A percentile compares a stretch with the other conserved stretches of the same genome.
Conservation (phyloP, 2,329 filamentous ascomycete species). For the Didymella pomorum region DNA sequence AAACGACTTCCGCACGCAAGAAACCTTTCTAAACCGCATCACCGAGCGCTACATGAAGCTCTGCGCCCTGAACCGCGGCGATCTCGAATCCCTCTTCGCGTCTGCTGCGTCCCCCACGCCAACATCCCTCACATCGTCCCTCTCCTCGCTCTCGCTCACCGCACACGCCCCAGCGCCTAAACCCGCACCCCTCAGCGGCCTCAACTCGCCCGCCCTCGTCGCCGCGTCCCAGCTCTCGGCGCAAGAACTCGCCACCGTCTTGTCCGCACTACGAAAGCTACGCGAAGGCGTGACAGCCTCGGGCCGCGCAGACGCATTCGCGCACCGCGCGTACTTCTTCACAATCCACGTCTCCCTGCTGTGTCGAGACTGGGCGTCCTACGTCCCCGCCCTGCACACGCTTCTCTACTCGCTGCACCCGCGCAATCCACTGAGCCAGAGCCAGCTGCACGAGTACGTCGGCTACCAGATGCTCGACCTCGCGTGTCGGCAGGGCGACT, state of each 20-base stretch:
- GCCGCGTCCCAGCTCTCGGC: conserved; percentile 41
- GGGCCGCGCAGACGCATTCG: conserved; percentile 78
- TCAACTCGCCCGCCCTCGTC: conserved; percentile 34
- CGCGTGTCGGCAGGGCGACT: conserved; percentile 80
- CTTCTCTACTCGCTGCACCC: conserved; percentile 77
- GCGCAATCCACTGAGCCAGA: conserved; percentile 69
- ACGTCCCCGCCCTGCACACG: conserved; percentile 84
- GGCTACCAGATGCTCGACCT: conserved; percentile 86
- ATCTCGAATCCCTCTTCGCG: conserved; percentile 75
- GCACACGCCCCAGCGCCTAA: conserved; percentile 29
- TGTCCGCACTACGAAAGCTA: conserved; percentile 88
- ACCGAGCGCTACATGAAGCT: conserved; percentile 89
- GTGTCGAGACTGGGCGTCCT: conserved; percentile 83
- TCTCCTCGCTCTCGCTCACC: conserved; percentile 29
- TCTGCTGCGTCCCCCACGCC: conserved; percentile 62
- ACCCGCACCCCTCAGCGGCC: conserved; percentile 12
- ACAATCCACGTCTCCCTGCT: conserved; percentile 85
- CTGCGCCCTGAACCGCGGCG: conserved; percentile 77
- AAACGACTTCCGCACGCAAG: conserved; percentile 76
- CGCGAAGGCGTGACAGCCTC: conserved; percentile 87
- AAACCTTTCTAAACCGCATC: conserved; percentile 86
- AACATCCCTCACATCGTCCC: conserved; percentile 17
- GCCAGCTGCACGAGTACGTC: conserved; percentile 80
- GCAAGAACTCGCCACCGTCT: conserved; percentile 73
- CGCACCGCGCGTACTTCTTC: conserved; percentile 90